Base-by-base conservation (phyloP, 192 early-diverging fungal species). In the Thamnidium elegans region DNA sequence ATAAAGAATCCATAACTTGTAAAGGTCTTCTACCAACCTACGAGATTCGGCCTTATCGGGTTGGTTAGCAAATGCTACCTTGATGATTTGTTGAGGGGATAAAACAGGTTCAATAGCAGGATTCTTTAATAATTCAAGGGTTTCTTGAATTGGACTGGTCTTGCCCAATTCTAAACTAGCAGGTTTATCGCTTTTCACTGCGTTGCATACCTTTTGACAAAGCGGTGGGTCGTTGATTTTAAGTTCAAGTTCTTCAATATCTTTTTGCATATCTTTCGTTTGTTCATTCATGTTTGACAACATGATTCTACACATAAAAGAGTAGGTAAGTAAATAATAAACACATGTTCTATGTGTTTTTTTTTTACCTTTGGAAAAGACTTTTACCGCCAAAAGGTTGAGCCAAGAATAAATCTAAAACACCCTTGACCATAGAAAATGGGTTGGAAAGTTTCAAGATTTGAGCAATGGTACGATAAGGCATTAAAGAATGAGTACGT, bases 381-480 rank as follows among this genome's bases (percentile, higher is more conserved):
- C 81, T 83, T 15, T 68, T 71, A 4, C 70, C 67, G 20, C 84
- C 84, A 67, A 85, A 82, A 4, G 84, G 84, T 39, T 85, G 84
- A 1, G 84, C 81, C 47, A 85, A 54, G 52, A 85, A 85, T 15
- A 85, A 50, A 65, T 85, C 81, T 56, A 85, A 58, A 10, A 83
- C 69, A 19, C 79, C 81, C 39, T 78, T 85, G 60, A 85, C 73
- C 74, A 85, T 75, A 0, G 65, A 63, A 68, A 85, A 69, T 7
- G 84, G 84, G 55, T 85, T 85, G 8, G 81, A 85, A 7, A 81
- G 36, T 52, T 81, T 82, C 50, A 85, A 64, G 23, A 82, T 62
- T 13, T 70, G 68, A 50, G 77, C 74, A 51, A 85, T 73, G 9
- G 79, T 62, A 23, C 71, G 59, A 63, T 85, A 85, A 8, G 84